Percentiles rank a stretch among this genome's conserved stretches.
phyloP scores from a whole-genome alignment of 352 stramenopile species.

The Phytophthora tentaculata region DNA sequence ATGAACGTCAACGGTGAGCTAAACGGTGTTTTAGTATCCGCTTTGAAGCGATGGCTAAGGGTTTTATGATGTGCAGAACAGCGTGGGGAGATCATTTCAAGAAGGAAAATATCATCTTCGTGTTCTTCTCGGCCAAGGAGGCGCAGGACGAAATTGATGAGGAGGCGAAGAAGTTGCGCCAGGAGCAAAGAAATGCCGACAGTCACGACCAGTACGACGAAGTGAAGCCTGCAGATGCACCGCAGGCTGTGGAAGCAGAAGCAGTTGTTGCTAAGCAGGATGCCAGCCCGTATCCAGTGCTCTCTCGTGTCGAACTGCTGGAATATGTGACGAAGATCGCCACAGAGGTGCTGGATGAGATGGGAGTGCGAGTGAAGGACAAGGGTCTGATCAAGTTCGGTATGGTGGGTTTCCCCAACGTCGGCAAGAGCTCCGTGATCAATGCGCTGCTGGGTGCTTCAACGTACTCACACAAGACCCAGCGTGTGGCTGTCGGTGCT shows the following conservation, averaged over 20 bases:
- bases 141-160: constrained; percentile 93
- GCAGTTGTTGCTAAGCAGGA: constrained; percentile 1
- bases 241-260: constrained; percentile 6
- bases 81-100: constrained; percentile 97
- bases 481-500: constrained; percentile 96
- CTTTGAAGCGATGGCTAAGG: not conserved
- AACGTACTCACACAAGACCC: constrained; percentile 94
- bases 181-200: constrained; percentile 45
- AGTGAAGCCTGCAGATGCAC: constrained; percentile 21
- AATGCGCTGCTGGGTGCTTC: constrained; percentile 98
- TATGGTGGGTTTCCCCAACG: constrained; percentile 99
- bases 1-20: constrained; percentile 86
- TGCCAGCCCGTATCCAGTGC: constrained; percentile 55
- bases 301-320: constrained; percentile 80
- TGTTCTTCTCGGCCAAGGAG: constrained; percentile 98
- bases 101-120: constrained; percentile 87
- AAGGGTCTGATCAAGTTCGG: constrained; percentile 93
- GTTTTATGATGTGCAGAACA: constrained; percentile 40
- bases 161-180: constrained; percentile 66
- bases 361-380: constrained; percentile 80
- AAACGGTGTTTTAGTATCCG: not conserved
- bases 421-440: constrained; percentile 99
- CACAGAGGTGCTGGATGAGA: constrained; percentile 54
- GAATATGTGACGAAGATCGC: constrained; percentile 71
- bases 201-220: constrained; percentile 48